Evolutionary conservation across 2,329 filamentous ascomycete species (phyloP), one percentile per base, ranked within the genome.

Genomic region (Fusarium circinatum): DNA sequence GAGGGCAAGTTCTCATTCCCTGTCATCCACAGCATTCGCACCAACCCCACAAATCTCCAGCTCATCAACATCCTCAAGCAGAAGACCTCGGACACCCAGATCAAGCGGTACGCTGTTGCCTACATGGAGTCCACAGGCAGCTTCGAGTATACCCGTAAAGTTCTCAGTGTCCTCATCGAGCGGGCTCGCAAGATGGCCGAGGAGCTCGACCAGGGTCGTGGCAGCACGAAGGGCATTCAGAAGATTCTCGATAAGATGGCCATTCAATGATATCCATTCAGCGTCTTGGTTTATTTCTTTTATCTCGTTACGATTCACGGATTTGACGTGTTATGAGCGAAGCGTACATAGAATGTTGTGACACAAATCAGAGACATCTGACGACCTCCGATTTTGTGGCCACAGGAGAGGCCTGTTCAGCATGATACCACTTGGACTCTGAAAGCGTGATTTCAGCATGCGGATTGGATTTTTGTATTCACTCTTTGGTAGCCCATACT

Each of bases 1-100:
- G 96, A 98, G 85, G 96, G 96, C 73, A 98, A 98, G 87, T 98
- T 98, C 85, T 96, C 93, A 32, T 98, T 98, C 81, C 95, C 95
- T 45, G 92, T 98, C 78, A 98, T 98, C 78, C 96, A 98, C 84
- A 93, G 93, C 81, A 97, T 98, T 76, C 93, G 94, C 68, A 85
- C 92, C 68, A 89, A 95, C 80, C 93, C 90, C 24, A 84, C 85
- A 36, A 93, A 95, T 80, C 86, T 93, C 75, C 92, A 97, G 78
- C 89, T 99, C 62, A 89, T 98, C 82, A 98, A 96, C 80, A 98
- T 98, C 63, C 86, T 98, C 47, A 94, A 94, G 83, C 95, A 98
- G 83, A 96, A 95, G 84, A 95, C 95, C 2, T 89, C 87, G 26
- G 93, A 98, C 78, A 91, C 94, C 52, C 93, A 96, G 78, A 94